These are phyloP conservation scores for Ramaria sp. DNA, from an alignment of 768 basidiomycete genomes.

Conservation along the genomic window DNA sequence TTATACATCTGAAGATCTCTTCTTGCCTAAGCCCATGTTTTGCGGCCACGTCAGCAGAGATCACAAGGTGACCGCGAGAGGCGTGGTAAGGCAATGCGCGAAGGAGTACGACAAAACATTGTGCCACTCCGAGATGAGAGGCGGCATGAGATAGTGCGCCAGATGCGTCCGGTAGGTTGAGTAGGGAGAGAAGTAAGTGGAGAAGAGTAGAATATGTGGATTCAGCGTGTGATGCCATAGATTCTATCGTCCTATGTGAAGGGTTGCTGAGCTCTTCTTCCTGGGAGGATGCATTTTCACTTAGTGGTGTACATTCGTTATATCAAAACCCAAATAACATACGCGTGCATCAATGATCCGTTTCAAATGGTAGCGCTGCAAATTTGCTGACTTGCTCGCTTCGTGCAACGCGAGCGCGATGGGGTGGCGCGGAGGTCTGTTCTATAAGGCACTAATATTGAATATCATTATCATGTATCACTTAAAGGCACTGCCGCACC, in stretches of 20 bases:
- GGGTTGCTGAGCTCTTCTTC: slow-evolving; percentile 56
- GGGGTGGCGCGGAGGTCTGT: slow-evolving; percentile 69
- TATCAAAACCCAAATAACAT: slow-evolving; percentile 18
- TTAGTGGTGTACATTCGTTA: slow-evolving; percentile 7
- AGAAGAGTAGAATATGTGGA: slow-evolving; percentile 69
- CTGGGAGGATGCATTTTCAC: slow-evolving; percentile 25
- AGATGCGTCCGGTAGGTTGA: slow-evolving; percentile 36
- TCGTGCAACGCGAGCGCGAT: slow-evolving; percentile 64
- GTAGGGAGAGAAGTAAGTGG: slow-evolving; percentile 63
- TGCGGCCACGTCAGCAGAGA: slow-evolving; percentile 75
- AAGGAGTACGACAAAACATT: slow-evolving; percentile 59
- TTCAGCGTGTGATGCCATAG: slow-evolving; percentile 64
- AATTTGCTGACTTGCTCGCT: slow-evolving; percentile 34
- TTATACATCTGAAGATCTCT: slow-evolving; percentile 43
- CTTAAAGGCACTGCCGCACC: slow-evolving; percentile 30
- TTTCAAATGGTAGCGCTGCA: slow-evolving; percentile 69
- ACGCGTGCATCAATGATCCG: slow-evolving; percentile 81
- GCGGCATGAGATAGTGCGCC: slow-evolving; percentile 57
- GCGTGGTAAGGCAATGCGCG: slow-evolving; percentile 73
- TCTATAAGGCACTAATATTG: slow-evolving; percentile 29
- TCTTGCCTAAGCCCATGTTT: slow-evolving; percentile 71
- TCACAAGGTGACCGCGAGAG: slow-evolving; percentile 55
- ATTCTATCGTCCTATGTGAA: slow-evolving; percentile 55
- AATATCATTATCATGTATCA: neutral
- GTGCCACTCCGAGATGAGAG: slow-evolving; percentile 71